Conservation (phyloP, 2,329 filamentous ascomycete genomes). For the Venturia carpophila region DNA sequence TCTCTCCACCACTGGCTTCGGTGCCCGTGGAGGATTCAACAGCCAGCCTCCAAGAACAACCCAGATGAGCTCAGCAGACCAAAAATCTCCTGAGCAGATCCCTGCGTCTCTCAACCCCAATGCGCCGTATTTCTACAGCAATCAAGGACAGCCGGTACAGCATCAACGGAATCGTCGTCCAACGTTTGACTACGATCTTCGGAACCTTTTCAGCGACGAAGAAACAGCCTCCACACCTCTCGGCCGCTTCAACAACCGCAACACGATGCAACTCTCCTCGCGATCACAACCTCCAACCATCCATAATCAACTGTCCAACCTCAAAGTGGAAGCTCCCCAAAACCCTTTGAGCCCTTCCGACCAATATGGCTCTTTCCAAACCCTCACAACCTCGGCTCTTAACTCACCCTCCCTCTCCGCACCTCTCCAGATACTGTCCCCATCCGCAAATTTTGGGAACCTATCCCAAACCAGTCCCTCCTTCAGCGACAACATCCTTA, state of each 20-base stretch:
- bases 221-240: slow-evolving; percentile 34
- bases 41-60: neutral
- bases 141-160: neutral
- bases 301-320: slow-evolving; percentile 7
- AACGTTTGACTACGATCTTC: slow-evolving; percentile 46
- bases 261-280: slow-evolving; percentile 12
- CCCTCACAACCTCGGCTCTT: slow-evolving; percentile 20
- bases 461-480: slow-evolving; percentile 21
- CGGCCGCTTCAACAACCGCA: slow-evolving; percentile 28
- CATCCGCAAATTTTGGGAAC: slow-evolving; percentile 13
- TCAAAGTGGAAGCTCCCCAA: neutral
- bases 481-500: slow-evolving; percentile 21
- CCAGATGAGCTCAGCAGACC: slow-evolving; percentile 8
- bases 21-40: slow-evolving; percentile 32
- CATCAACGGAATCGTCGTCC: slow-evolving; percentile 28
- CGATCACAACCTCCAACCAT: neutral
- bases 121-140: slow-evolving; percentile 8
- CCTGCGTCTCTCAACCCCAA: slow-evolving; percentile 8
- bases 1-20: slow-evolving; percentile 77
- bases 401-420: slow-evolving; percentile 22
- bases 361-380: slow-evolving; percentile 6
- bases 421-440: slow-evolving; percentile 23
- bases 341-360: neutral
- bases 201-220: slow-evolving; percentile 33
- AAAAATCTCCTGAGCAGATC: slow-evolving; percentile 1